Conservation (phyloP, 192 early-diverging fungal genomes). For the Backusella liffmaniae region DNA sequence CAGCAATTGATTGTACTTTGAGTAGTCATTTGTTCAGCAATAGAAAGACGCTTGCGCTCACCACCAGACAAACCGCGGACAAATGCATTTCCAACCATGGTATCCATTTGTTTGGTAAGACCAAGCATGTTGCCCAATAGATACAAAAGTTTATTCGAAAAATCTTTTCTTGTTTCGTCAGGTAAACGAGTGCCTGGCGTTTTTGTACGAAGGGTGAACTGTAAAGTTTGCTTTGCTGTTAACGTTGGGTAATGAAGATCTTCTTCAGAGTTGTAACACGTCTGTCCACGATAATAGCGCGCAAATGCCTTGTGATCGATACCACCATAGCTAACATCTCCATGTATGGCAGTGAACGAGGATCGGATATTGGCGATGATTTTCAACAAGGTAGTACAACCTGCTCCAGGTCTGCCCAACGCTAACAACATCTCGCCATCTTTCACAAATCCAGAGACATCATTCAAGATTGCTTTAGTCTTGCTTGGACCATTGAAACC, state of each 20-base stretch:
- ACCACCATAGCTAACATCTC: conserved; percentile 65
- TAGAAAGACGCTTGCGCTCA: conserved; percentile 76
- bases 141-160: conserved; percentile 45
- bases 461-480: conserved; percentile 48
- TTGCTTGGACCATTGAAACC: background rate
- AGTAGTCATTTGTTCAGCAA: conserved; percentile 73
- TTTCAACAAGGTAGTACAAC: conserved; percentile 63
- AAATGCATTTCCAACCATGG: conserved; percentile 73
- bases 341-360: conserved; percentile 48
- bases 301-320: conserved; percentile 58
- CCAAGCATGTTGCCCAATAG: conserved; percentile 53
- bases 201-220: conserved; percentile 74
- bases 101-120: conserved; percentile 61
- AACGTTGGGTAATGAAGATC: conserved; percentile 79
- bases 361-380: conserved; percentile 56
- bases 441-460: conserved; percentile 63
- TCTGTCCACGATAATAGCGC: conserved; percentile 64
- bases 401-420: conserved; percentile 70
- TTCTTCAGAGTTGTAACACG: conserved; percentile 79
- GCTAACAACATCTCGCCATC: conserved; percentile 74
- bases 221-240: conserved; percentile 74
- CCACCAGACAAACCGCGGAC: conserved; percentile 76
- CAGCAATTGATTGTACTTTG: conserved; percentile 57
- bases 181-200: conserved; percentile 57
- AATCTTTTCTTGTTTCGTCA: conserved; percentile 46